A percentile compares a stretch with the other conserved stretches of the same genome.
Conservation (phyloP, 768 basidiomycete genomes). For the Pleurotus tuber-regium region DNA sequence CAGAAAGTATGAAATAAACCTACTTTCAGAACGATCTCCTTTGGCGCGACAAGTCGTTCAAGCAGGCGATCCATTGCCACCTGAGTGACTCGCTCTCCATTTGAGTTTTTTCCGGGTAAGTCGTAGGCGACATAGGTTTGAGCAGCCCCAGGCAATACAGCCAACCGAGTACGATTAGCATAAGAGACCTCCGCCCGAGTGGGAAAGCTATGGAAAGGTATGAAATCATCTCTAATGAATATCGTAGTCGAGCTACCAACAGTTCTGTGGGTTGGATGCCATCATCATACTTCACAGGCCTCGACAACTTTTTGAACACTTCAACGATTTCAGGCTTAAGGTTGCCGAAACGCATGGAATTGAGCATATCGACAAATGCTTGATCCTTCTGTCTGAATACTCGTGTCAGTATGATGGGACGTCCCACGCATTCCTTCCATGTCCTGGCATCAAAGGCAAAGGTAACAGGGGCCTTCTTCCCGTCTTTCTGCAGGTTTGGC, state of each 20-base stretch:
- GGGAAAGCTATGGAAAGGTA: conserved; percentile 51
- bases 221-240: neutral
- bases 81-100: conserved; percentile 30
- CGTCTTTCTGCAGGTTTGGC: conserved; percentile 44
- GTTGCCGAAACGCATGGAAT: conserved; percentile 79
- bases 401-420: conserved; percentile 54
- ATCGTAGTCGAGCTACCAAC: conserved; percentile 33
- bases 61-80: conserved; percentile 44
- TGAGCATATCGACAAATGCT: conserved; percentile 82
- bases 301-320: conserved; percentile 55
- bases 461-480: conserved; percentile 41
- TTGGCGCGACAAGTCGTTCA: conserved; percentile 61
- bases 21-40: conserved; percentile 47
- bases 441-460: conserved; percentile 81
- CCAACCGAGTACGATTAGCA: conserved; percentile 57
- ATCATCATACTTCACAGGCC: conserved; percentile 61
- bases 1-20: conserved; percentile 1
- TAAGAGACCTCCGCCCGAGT: conserved; percentile 68
- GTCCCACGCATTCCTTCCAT: conserved; percentile 68
- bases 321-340: conserved; percentile 40
- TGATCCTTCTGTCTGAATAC: conserved; percentile 91
- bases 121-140: conserved; percentile 45
- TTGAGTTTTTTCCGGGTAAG: conserved; percentile 41
- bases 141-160: conserved; percentile 34
- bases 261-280: conserved; percentile 81